phyloP scores from a whole-genome alignment of 805 yeast genomes.

The Yarrowia divulgata region DNA sequence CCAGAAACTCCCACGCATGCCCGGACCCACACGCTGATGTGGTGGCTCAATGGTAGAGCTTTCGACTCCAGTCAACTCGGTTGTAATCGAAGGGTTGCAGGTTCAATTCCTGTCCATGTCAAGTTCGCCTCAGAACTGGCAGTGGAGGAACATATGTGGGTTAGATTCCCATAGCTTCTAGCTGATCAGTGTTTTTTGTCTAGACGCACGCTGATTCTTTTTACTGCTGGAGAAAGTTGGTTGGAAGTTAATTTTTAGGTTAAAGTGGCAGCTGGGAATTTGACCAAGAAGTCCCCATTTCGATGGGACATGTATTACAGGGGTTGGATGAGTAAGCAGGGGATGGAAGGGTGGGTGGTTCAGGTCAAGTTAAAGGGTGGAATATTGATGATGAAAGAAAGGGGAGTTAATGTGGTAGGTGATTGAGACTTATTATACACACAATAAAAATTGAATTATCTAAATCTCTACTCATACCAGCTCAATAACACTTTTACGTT shows the following conservation, averaged over 20 bases:
- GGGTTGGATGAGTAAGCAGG: not conserved
- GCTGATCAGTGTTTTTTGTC: constrained; percentile 17
- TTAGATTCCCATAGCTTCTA: constrained; percentile 13
- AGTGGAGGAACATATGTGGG: constrained; percentile 19
- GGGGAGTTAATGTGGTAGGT: too few relatives aligned
- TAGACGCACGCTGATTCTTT: too few relatives aligned
- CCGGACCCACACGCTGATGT: constrained; percentile 24
- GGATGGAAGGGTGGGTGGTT: too few relatives aligned
- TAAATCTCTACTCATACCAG: too few relatives aligned
- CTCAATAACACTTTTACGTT: too few relatives aligned
- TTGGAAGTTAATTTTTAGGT: not conserved
- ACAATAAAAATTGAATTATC: too few relatives aligned
- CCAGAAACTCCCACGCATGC: not conserved
- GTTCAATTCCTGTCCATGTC: constrained; percentile 84
- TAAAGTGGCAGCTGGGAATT: not conserved
- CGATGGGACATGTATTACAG: not conserved
- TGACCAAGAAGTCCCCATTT: not conserved
- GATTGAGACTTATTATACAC: too few relatives aligned
- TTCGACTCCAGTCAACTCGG: constrained; percentile 64
- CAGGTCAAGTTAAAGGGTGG: too few relatives aligned
- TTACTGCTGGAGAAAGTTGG: not conserved
- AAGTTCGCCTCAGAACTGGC: constrained; percentile 42
- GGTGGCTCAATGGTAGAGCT: constrained; percentile 84
- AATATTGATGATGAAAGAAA: too few relatives aligned
- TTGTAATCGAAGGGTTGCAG: constrained; percentile 74